Evolutionary conservation across 2,329 filamentous ascomycete species (phyloP).

Genomic region (Trichothecium sympodiale): DNA sequence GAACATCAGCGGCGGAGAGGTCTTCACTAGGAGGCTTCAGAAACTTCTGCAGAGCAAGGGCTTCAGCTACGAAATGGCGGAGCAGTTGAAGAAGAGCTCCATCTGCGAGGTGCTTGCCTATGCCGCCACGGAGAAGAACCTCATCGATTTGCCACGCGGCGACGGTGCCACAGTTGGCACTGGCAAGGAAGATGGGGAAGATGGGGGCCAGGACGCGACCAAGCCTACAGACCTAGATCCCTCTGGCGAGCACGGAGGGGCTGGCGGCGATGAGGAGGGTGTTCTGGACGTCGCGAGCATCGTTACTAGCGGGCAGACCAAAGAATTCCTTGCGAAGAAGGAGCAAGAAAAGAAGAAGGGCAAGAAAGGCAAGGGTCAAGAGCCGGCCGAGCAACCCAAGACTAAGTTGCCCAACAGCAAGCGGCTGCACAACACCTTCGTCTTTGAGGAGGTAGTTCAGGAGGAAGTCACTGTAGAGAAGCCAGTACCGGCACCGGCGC

Average conservation of each 20-base stretch:
- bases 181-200: conserved; percentile 17
- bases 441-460: conserved; percentile 57
- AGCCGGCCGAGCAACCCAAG: conserved; percentile 35
- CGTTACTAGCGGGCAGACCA: conserved; percentile 69
- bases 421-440: conserved; percentile 56
- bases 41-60: conserved; percentile 51
- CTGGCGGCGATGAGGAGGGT: conserved; percentile 49
- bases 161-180: conserved; percentile 18
- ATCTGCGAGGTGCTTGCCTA: conserved; percentile 59
- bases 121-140: conserved; percentile 27
- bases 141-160: conserved; percentile 39
- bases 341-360: conserved; percentile 68
- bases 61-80: conserved; percentile 56
- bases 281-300: conserved; percentile 78
- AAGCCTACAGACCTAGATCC: conserved; percentile 24
- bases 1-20: conserved; percentile 67
- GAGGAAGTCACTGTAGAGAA: conserved; percentile 36
- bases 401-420: conserved; percentile 63
- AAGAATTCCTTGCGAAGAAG: conserved; percentile 73
- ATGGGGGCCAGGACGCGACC: conserved; percentile 23
- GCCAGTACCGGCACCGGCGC: conserved; percentile 4
- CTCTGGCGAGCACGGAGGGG: conserved; percentile 27
- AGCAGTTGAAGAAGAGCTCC: conserved; percentile 56
- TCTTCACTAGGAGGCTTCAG: conserved; percentile 66
- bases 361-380: conserved; percentile 39